Base-by-base conservation (phyloP, 345 rosid species). In the Bruguiera sexangula region DNA sequence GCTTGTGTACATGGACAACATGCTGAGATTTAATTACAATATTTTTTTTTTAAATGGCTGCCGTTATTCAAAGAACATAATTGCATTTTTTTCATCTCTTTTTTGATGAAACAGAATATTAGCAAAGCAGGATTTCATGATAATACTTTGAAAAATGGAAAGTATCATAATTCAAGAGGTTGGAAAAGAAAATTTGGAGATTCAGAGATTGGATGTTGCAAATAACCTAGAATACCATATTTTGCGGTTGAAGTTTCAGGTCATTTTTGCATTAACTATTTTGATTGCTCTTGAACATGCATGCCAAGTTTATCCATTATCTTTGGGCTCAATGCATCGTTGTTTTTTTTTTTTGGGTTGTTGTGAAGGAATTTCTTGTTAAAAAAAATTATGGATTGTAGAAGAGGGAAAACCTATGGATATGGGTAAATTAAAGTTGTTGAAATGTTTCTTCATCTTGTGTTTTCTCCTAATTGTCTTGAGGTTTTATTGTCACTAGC, bases 161-260 rank as follows among this genome's bases (percentile, higher is more conserved):
- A 43, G 59, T 37, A 46, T 6, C 0, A 10, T 10, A 56, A 26
- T 9, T 8, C 11, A 1, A 32, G 39, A 13, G 20, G 13, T 56
- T 19, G 9, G 22, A 16, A 21, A 43, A 61, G 21, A 70, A 32
- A 31, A 64, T 10, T 5, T 21, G 30, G 43, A 31, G 29, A 56
- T 18, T 54, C 37, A 32, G 29, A 16, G 9, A 16, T 63, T 63
- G 21, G 19, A 24, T 54, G 9, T 16, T 37, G 51, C 36, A 63
- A 60, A 63, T 53, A 62, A 30, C 0, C 13, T 65, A 8, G 75
- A 57, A 8, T 26, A 48, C 32, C 10, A 57, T 51, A 58, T 65
- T 30, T 57, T 15, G 4, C 8, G 51, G 58, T 6, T 32, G 29
- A 65, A 51, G 27, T 73, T 73, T 66, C 36, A 32, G 76, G 71